Evolutionary conservation across 2,329 filamentous ascomycete species (phyloP).

Genomic region (Nemania sp.): DNA sequence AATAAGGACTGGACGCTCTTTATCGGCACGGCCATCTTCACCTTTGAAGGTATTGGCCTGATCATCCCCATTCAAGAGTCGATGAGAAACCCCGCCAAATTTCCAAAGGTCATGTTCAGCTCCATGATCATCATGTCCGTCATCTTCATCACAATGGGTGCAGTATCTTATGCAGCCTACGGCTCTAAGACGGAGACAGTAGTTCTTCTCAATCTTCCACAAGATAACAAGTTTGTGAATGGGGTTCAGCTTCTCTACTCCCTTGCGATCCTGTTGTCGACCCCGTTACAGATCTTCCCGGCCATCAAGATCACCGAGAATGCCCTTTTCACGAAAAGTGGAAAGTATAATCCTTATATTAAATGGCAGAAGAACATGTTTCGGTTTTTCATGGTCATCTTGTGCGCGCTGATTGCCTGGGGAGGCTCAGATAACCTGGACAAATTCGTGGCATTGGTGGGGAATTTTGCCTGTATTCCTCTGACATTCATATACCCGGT

Average conservation of each 20-base stretch:
- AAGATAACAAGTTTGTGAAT: slow-evolving; percentile 94
- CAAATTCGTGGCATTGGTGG: slow-evolving; percentile 95
- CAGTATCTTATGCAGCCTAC: slow-evolving; percentile 93
- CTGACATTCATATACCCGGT: slow-evolving; percentile 97
- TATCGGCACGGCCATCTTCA: slow-evolving; percentile 98
- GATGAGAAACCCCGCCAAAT: slow-evolving; percentile 89
- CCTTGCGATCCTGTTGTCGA: slow-evolving; percentile 94
- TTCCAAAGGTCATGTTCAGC: slow-evolving; percentile 81
- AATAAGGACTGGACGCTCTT: slow-evolving; percentile 91
- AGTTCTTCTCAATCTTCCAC: slow-evolving; percentile 91
- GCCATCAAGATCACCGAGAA: slow-evolving; percentile 97
- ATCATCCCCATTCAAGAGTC: slow-evolving; percentile 98
- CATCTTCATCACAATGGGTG: slow-evolving; percentile 88
- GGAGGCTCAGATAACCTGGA: slow-evolving; percentile 89
- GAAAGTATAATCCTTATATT: slow-evolving; percentile 97
- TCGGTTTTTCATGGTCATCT: slow-evolving; percentile 86
- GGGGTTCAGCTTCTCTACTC: slow-evolving; percentile 96
- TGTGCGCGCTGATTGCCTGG: slow-evolving; percentile 89
- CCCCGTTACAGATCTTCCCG: slow-evolving; percentile 94
- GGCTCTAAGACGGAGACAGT: slow-evolving; percentile 95
- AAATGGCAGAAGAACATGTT: slow-evolving; percentile 99
- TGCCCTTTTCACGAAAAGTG: slow-evolving; percentile 87
- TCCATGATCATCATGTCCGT: slow-evolving; percentile 96
- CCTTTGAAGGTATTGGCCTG: slow-evolving; percentile 94
- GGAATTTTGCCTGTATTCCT: slow-evolving; percentile 96